Conservation (phyloP, 2,329 filamentous ascomycete species). For the Rhinocladiella similis region DNA sequence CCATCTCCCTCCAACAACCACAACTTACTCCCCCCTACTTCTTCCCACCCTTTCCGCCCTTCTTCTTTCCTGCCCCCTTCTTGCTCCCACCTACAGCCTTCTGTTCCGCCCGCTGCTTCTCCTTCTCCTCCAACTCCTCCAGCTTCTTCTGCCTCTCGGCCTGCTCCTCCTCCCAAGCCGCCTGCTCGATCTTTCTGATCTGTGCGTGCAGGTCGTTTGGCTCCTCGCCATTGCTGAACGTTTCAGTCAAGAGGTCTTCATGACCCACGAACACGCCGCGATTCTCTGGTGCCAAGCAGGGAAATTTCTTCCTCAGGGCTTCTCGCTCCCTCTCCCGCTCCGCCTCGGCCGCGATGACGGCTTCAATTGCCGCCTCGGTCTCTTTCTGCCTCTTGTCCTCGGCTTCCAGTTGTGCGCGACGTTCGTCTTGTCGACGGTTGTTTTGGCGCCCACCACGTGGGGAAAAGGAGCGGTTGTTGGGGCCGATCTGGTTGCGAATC, state of each 20-base stretch:
- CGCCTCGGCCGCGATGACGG: not conserved
- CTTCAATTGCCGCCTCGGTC: not conserved
- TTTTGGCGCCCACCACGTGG: not conserved
- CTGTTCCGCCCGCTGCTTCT: not conserved
- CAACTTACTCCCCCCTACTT: not conserved
- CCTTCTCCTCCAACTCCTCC: not conserved
- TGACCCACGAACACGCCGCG: conserved; percentile 3
- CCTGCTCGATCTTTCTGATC: conserved; percentile 14
- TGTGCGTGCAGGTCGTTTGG: conserved; percentile 14
- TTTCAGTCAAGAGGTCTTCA: conserved; percentile 15
- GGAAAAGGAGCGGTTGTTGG: not conserved
- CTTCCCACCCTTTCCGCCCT: not conserved
- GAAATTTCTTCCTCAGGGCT: conserved; percentile 8
- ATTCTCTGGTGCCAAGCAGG: conserved; percentile 5
- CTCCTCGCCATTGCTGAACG: conserved; percentile 16
- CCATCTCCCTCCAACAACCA: not conserved
- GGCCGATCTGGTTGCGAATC: conserved; percentile 6
- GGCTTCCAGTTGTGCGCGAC: not conserved
- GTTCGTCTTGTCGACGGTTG: not conserved
- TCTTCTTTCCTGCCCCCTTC: not conserved
- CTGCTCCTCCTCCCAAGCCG: conserved; percentile 20
- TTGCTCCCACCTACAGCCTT: not conserved
- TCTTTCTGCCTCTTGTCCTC: not conserved
- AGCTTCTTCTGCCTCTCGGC: not conserved
- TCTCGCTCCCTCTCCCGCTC: conserved; percentile 4